Percentiles rank a stretch among this genome's conserved stretches.
phyloP scores from a whole-genome alignment of 768 basidiomycete species.

The Inosperma sp. region DNA sequence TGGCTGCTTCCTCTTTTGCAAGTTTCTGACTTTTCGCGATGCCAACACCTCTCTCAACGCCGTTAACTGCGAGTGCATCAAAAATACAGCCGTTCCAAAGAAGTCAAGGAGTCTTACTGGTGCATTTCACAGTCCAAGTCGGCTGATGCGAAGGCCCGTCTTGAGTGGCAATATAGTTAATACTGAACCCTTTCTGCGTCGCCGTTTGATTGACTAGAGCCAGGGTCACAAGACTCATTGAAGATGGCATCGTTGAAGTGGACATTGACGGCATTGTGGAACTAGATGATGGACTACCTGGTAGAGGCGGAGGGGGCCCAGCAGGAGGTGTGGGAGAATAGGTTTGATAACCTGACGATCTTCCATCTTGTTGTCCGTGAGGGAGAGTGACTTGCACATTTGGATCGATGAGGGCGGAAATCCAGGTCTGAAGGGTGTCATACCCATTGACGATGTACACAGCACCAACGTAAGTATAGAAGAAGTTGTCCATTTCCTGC shows the following conservation, averaged over 20 bases:
- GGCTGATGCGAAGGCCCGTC: constrained; percentile 52
- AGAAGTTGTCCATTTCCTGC: constrained; percentile 55
- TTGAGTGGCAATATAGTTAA: constrained; percentile 47
- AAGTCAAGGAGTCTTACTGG: constrained; percentile 38
- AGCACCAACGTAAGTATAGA: constrained; percentile 64
- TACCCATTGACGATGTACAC: constrained; percentile 55
- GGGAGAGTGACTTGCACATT: too few species aligned
- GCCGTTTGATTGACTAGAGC: constrained; percentile 53
- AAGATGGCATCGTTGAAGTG: constrained; percentile 6
- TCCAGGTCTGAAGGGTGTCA: constrained; percentile 48
- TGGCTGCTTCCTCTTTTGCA: constrained; percentile 69
- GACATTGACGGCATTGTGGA: constrained; percentile 8
- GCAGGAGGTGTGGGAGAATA: constrained; percentile 17
- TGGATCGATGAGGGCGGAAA: constrained; percentile 53
- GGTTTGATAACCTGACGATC: not conserved
- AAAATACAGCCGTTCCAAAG: not conserved
- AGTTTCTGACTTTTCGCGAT: constrained; percentile 55
- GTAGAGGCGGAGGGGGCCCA: constrained; percentile 22
- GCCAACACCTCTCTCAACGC: constrained; percentile 45
- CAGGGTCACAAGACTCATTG: constrained; percentile 34
- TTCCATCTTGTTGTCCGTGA: too few species aligned
- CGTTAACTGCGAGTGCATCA: constrained; percentile 40
- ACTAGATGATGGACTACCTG: constrained; percentile 33
- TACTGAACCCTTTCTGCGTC: constrained; percentile 37
- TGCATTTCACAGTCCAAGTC: constrained; percentile 52